Percentiles rank a stretch among this genome's conserved stretches.
phyloP scores from a whole-genome alignment of 768 basidiomycete species.

The Lentinula raphanica region DNA sequence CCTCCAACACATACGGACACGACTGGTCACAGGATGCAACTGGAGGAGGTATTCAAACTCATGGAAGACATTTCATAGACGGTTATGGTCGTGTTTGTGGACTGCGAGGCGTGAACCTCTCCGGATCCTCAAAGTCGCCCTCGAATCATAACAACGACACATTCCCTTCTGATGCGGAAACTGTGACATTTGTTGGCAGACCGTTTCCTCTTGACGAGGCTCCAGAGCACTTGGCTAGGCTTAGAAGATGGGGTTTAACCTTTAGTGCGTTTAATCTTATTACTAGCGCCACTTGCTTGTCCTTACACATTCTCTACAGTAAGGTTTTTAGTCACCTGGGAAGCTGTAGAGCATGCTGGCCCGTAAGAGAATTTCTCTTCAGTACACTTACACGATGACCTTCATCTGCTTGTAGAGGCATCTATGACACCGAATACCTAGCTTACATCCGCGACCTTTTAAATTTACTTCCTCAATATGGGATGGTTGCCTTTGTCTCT shows the following conservation, averaged over 20 bases:
- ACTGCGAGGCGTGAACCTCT: slow-evolving; percentile 81
- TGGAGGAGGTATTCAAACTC: slow-evolving; percentile 53
- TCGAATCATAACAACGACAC: slow-evolving; percentile 58
- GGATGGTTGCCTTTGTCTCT: slow-evolving; percentile 68
- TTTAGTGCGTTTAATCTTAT: slow-evolving; percentile 53
- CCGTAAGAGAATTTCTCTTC: slow-evolving; percentile 59
- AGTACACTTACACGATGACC: neutral
- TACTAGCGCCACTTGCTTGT: neutral
- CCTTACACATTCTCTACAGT: slow-evolving; percentile 39
- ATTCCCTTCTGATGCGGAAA: slow-evolving; percentile 60
- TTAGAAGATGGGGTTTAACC: slow-evolving; percentile 83
- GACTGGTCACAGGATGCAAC: slow-evolving; percentile 62
- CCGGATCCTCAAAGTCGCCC: slow-evolving; percentile 82
- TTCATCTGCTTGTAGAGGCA: slow-evolving; percentile 45
- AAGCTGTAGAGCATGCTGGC: slow-evolving; percentile 91
- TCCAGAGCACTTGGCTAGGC: slow-evolving; percentile 71
- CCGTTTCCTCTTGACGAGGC: slow-evolving; percentile 92
- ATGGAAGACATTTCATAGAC: slow-evolving; percentile 83
- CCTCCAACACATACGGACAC: slow-evolving; percentile 54
- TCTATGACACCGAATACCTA: slow-evolving; percentile 82
- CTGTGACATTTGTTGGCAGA: slow-evolving; percentile 80
- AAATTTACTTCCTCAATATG: slow-evolving; percentile 65
- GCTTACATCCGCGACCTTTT: slow-evolving; percentile 69
- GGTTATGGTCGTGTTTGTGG: slow-evolving; percentile 72
- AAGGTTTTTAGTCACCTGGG: slow-evolving; percentile 94